These are phyloP conservation scores for Aspergillus fijiensis DNA, from an alignment of 2,329 filamentous ascomycete genomes.

Conservation along the genomic window DNA sequence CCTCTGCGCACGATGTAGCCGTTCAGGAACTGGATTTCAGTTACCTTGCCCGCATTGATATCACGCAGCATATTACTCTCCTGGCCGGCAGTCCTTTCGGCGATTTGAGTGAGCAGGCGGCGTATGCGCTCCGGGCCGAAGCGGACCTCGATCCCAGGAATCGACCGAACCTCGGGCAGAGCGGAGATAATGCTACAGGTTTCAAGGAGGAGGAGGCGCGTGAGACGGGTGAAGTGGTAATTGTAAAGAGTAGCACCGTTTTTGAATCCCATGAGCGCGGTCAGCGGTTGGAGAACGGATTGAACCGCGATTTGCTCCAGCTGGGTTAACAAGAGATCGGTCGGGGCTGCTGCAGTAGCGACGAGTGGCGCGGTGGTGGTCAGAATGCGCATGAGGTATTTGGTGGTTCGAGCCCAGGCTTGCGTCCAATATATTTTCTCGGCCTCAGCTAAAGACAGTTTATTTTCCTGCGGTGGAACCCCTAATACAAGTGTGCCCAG, in stretches of 20 bases:
- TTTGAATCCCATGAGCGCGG: conserved; percentile 71
- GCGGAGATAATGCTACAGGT: conserved; percentile 68
- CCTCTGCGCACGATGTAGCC: conserved; percentile 80
- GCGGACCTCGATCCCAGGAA: conserved; percentile 60
- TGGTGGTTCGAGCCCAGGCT: conserved; percentile 41
- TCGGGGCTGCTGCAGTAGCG: conserved; percentile 58
- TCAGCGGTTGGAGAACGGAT: conserved; percentile 76
- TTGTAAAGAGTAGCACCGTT: conserved; percentile 73
- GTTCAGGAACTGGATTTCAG: conserved; percentile 82
- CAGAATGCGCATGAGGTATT: conserved; percentile 65
- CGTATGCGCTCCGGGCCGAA: conserved; percentile 63
- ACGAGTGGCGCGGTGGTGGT: conserved; percentile 62
- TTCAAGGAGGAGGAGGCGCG: conserved; percentile 72
- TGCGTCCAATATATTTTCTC: not conserved
- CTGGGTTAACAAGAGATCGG: conserved; percentile 68
- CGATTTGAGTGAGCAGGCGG: conserved; percentile 56
- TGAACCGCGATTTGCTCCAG: conserved; percentile 76
- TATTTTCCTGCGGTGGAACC: conserved; percentile 41
- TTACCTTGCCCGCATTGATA: conserved; percentile 60
- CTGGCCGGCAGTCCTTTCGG: conserved; percentile 55
- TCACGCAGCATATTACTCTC: conserved; percentile 68
- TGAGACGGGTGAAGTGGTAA: conserved; percentile 61
- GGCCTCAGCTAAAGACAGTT: not conserved
- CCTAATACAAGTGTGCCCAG: conserved; percentile 60
- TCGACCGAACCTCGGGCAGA: conserved; percentile 70